Conservation (phyloP, 1,139 yeast species). For the Hyphopichia buzzinii region DNA sequence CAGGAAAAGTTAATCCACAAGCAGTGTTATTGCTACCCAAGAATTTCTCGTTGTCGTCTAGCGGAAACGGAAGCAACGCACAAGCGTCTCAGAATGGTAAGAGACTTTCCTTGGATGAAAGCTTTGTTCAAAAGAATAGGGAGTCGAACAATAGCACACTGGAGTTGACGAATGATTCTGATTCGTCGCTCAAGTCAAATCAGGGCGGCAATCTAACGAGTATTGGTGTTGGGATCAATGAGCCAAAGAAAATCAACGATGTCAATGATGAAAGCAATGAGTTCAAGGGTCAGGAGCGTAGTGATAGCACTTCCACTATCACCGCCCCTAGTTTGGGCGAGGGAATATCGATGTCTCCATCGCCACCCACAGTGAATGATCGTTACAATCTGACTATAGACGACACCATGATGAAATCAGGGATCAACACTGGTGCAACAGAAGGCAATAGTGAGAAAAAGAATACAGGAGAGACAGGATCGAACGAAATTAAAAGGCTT, state of each 20-base stretch:
- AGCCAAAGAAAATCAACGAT: constrained; percentile 4
- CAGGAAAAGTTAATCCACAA: constrained; percentile 16
- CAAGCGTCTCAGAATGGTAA: constrained; percentile 12
- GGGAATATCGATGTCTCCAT: constrained; percentile 7
- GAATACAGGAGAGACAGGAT: not conserved
- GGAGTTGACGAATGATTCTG: not conserved
- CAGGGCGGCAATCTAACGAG: constrained; percentile 19
- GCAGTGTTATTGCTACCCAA: constrained; percentile 47
- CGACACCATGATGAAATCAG: not conserved
- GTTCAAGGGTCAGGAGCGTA: constrained; percentile 3
- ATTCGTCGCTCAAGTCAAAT: constrained; percentile 2
- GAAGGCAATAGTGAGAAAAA: not conserved
- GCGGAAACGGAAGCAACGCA: constrained; percentile 5
- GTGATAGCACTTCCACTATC: constrained; percentile 7
- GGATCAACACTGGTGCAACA: not conserved
- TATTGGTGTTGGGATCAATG: constrained; percentile 15
- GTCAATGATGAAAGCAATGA: not conserved
- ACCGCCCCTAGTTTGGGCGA: constrained; percentile 2
- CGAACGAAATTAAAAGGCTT: not conserved
- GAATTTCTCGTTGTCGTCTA: constrained; percentile 35
- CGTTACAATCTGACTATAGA: constrained; percentile 9
- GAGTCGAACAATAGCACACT: constrained; percentile 12
- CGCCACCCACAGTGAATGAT: constrained; percentile 8
- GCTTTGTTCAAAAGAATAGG: constrained; percentile 15
- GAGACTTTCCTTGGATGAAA: constrained; percentile 31